Evolutionary conservation across 352 stramenopile species (phyloP).

Genomic region (Phytophthora sojae): DNA sequence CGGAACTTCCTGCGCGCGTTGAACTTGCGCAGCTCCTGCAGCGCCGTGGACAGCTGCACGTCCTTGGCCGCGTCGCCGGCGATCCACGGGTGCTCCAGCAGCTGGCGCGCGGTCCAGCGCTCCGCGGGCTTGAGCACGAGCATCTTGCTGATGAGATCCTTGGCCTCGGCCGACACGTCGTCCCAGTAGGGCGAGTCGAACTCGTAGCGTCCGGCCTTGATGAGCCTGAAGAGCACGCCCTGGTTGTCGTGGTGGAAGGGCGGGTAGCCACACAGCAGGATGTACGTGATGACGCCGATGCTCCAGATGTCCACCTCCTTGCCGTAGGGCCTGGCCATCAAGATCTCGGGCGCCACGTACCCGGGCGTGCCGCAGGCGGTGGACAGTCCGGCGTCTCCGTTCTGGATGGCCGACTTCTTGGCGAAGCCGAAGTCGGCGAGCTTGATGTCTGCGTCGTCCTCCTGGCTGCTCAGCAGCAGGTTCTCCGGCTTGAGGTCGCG

Average conservation of each 20-base stretch:
- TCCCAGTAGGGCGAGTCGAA: conserved; percentile 89
- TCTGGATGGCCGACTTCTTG: conserved; percentile 70
- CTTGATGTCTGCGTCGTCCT: conserved; percentile 86
- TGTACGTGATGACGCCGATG: conserved; percentile 92
- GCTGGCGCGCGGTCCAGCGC: conserved; percentile 75
- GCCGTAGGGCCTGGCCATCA: conserved; percentile 74
- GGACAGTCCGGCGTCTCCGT: conserved; percentile 52
- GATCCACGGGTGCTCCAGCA: conserved; percentile 92
- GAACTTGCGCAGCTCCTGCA: conserved; percentile 92
- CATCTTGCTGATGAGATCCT: conserved; percentile 92
- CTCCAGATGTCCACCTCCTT: conserved; percentile 90
- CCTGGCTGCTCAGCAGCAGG: conserved; percentile 85
- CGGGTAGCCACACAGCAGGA: conserved; percentile 83
- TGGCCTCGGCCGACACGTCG: conserved; percentile 72
- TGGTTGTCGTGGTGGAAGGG: conserved; percentile 94
- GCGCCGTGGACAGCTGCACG: conserved; percentile 85
- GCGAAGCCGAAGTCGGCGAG: conserved; percentile 86
- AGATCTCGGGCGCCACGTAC: conserved; percentile 85
- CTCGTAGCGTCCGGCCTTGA: conserved; percentile 74
- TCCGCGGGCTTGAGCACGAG: conserved; percentile 87
- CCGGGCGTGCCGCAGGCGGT: conserved; percentile 79
- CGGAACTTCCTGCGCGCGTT: conserved; percentile 96
- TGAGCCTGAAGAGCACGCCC: conserved; percentile 78
- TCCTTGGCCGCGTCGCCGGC: conserved; percentile 65
- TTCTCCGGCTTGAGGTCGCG: conserved; percentile 98